A percentile compares a stretch with the other conserved stretches of the same genome.
phyloP scores from a whole-genome alignment of 2,329 filamentous ascomycete species.

The Reticulascus tulasneorum region DNA sequence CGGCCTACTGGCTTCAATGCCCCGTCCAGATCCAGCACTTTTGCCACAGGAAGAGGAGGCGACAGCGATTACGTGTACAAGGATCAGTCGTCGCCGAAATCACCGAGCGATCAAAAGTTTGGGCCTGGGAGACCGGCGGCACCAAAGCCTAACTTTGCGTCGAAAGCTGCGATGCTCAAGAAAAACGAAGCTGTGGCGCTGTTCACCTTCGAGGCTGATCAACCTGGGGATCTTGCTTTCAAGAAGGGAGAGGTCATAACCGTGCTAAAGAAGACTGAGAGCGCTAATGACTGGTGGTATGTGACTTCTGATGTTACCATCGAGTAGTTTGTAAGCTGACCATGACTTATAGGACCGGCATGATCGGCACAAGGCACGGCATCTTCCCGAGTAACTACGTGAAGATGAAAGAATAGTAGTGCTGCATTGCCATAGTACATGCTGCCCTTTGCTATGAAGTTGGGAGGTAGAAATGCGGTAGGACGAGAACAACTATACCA shows the following conservation, averaged over 20 bases:
- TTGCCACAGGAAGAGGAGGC: slow-evolving; percentile 35
- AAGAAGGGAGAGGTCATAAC: slow-evolving; percentile 85
- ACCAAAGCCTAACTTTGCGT: slow-evolving; percentile 79
- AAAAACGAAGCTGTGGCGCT: slow-evolving; percentile 85
- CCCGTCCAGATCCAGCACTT: slow-evolving; percentile 48
- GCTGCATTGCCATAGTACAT: too few species aligned
- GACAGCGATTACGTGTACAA: slow-evolving; percentile 51
- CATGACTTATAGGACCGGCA: slow-evolving; percentile 65
- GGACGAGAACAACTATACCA: too few species aligned
- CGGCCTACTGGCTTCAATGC: slow-evolving; percentile 37
- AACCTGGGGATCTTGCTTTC: slow-evolving; percentile 87
- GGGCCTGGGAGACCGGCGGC: slow-evolving; percentile 77
- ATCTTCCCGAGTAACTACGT: slow-evolving; percentile 88
- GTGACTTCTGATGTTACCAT: slow-evolving; percentile 34
- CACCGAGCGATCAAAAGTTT: slow-evolving; percentile 33
- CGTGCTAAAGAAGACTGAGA: slow-evolving; percentile 90
- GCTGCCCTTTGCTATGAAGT: too few species aligned
- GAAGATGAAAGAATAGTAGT: slow-evolving; percentile 53
- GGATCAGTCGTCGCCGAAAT: slow-evolving; percentile 30
- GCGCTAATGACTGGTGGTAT: slow-evolving; percentile 91
- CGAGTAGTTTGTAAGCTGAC: neutral
- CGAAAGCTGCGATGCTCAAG: slow-evolving; percentile 52
- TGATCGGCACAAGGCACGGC: slow-evolving; percentile 77
- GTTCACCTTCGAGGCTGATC: slow-evolving; percentile 91
- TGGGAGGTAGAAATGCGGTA: too few species aligned